phyloP scores from a whole-genome alignment of 2,329 filamentous ascomycete genomes.

The Diaporthe sp. region DNA sequence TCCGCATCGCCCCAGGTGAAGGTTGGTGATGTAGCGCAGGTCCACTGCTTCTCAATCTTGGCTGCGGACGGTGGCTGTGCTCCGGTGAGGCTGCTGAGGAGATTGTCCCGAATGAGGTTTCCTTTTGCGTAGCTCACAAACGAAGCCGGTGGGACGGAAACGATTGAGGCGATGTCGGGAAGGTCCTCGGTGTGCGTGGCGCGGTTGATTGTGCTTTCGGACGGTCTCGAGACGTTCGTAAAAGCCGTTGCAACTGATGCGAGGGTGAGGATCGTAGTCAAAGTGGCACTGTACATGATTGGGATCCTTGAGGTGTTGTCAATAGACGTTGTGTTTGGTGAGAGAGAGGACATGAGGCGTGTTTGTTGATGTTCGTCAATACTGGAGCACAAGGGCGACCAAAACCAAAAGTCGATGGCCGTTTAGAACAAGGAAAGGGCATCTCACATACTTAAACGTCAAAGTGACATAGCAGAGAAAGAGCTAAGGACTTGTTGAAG shows the following conservation, averaged over 20 bases:
- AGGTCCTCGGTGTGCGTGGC: background rate
- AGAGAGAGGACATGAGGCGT: background rate
- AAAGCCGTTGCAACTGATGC: background rate
- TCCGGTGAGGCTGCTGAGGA: background rate
- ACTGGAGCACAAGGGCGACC: background rate
- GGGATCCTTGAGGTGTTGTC: background rate
- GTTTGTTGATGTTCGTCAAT: background rate
- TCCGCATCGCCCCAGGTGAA: conserved; percentile 43
- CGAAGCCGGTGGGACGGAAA: background rate
- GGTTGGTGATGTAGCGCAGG: conserved; percentile 31
- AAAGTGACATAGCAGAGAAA: background rate
- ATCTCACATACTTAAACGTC: background rate
- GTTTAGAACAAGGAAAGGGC: background rate
- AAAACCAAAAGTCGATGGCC: background rate
- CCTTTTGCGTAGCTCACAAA: conserved; percentile 29
- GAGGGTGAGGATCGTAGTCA: background rate
- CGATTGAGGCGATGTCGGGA: conserved; percentile 29
- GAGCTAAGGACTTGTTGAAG: background rate
- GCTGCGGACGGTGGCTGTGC: background rate
- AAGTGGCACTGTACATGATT: background rate
- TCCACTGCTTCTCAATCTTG: conserved; percentile 32
- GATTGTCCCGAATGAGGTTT: conserved; percentile 5
- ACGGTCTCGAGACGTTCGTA: too few relatives aligned
- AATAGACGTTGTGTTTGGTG: background rate
- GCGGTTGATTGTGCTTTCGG: background rate